Base-by-base conservation (phyloP, 371 early-diverging fungal species). In the Cokeromyces recurvatus region DNA sequence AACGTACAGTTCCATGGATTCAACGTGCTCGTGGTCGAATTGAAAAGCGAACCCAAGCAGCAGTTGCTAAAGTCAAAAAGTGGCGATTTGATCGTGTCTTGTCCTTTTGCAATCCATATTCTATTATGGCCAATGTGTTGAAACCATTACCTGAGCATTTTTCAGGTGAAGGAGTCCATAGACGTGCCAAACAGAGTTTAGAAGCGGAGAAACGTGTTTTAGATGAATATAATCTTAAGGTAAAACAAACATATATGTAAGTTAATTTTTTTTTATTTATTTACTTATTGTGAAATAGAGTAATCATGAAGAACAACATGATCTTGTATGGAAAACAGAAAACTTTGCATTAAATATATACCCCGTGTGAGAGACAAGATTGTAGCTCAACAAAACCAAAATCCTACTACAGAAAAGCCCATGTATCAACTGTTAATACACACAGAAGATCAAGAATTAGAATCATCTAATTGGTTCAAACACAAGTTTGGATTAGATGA, bases 401-500 rank as follows among this genome's bases (percentile, higher is more conserved):
- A n/a, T n/a, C n/a, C n/a, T 20, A 10, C 15, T 17, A 21, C 23
- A 21, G 27, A 22, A 12, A 58, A 49, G 15, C 27, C 34, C 7
- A 40, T 34, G 6, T 68, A 68, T 64, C 59, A 67, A 34, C 19
- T 73, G 3, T 37, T 58, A 21, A 62, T 68, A 6, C 21, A 46
- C 24, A 46, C 61, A 0, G 60, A 45, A 8, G 35, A 45, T 17
- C 24, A 12, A 1, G 8, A 41, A 0, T 27, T 37, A 1, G 35
- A 58, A 12, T 61, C 74, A 1, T 45, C 58, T 1, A 9, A 27
- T 17, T 74, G 74, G 70, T 62, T 63, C 7, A 22, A 15, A 8
- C 12, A 44, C 7, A 64, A 67, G 20, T 67, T 74, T 47, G 66
- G 56, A 4, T 17, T 74, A 3, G 68, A 69, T 23, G 15, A 45